Evolutionary conservation across 1,284 basidiomycete genomes (phyloP), one percentile per base, ranked within the genome.

Genomic region (Sporisorium graminicola): DNA sequence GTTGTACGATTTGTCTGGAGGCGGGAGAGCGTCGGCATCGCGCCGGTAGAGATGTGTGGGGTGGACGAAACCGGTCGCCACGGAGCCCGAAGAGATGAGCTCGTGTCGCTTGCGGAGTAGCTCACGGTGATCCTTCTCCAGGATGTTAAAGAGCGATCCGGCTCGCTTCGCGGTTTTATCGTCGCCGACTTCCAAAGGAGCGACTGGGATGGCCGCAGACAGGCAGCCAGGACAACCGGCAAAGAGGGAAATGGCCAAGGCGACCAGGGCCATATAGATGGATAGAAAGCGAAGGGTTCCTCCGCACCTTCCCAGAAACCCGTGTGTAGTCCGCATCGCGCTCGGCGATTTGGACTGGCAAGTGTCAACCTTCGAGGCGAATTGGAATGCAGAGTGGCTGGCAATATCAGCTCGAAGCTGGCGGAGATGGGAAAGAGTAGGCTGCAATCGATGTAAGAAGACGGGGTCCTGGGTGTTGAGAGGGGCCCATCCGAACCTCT

Each of bases 1-100:
- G 31, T 61, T 69, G 62, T 63, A 69, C 8, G 58, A 51, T 27
- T 77, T 77, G 66, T 77, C 55, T 5, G 74, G 74, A 37, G 65
- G 22, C 18, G 74, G 70, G 20, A 73, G 46, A 40, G 52, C 73
- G 35, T 63, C 67, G 24, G 58, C 74, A 52, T 67, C 58, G n/a
- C 68, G 60, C 33, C 61, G 69, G 50, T 72, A 68, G 54, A 57
- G 69, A 24, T 76, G 59, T 6, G 74, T 66, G 3, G 67, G 73
- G 53, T 75, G 61, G 10, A 67, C 64, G 35, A 72, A 72, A 16
- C 69, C 69, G 6, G 58, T 55, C 3, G 69, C 63, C 24, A 66
- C 59, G 7, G 69, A 59, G 27, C 44, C 59, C 3, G 69, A 72
- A 5, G 69, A 62, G 47, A 72, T 72, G 33, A 66, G 55, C 22